These are phyloP conservation scores for Leccinum disarticulatum DNA, from an alignment of 768 basidiomycete genomes.

Conservation along the genomic window DNA sequence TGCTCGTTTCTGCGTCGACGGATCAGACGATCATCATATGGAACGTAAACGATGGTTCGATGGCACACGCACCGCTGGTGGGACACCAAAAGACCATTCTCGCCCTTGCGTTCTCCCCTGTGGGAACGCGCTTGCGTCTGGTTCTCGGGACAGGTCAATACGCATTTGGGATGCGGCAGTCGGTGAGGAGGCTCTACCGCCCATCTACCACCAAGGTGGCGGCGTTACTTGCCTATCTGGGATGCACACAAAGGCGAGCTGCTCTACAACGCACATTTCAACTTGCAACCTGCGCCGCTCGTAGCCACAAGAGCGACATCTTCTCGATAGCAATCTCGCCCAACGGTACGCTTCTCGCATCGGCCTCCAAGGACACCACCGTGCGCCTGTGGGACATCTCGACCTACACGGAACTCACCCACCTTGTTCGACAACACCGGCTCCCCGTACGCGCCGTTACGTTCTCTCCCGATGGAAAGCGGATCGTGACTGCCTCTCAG, in stretches of 20 bases:
- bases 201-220: slow-evolving; percentile 20
- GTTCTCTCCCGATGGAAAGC: slow-evolving; percentile 30
- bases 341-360: slow-evolving; percentile 28
- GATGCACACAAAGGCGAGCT: slow-evolving; percentile 21
- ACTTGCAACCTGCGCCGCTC: slow-evolving; percentile 9
- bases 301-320: slow-evolving; percentile 26
- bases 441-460: slow-evolving; percentile 24
- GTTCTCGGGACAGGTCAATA: slow-evolving; percentile 30
- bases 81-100: slow-evolving; percentile 29
- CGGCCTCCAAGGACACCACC: slow-evolving; percentile 32
- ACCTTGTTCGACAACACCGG: slow-evolving; percentile 31
- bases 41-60: slow-evolving; percentile 18
- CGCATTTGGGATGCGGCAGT: slow-evolving; percentile 28
- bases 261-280: slow-evolving; percentile 14
- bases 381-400: slow-evolving; percentile 31
- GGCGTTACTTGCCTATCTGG: slow-evolving; percentile 31
- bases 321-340: slow-evolving; percentile 33
- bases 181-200: slow-evolving; percentile 17
- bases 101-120: slow-evolving; percentile 32
- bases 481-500: slow-evolving; percentile 27
- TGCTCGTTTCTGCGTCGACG: slow-evolving; percentile 27
- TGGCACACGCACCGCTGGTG: slow-evolving; percentile 16
- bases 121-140: slow-evolving; percentile 26
- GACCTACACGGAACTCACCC: slow-evolving; percentile 19
- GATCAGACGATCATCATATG: slow-evolving; percentile 30